Conservation (phyloP, 176 grass and related monocot species). For the Coix lacrymajobi region DNA sequence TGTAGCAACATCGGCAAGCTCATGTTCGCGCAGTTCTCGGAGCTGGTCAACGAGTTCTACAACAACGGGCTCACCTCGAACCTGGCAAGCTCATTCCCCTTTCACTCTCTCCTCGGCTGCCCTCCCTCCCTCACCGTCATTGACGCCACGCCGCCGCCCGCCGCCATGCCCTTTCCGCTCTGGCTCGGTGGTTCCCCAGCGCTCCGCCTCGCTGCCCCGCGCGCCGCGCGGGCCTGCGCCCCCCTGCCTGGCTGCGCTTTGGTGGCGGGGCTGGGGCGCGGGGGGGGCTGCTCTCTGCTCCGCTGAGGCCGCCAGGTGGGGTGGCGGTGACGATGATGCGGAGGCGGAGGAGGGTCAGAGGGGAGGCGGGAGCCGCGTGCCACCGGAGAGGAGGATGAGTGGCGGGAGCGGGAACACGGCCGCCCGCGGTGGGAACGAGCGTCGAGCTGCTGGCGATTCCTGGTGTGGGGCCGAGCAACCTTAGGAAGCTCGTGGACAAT, state of each 20-base stretch:
- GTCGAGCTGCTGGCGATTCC: too few relatives aligned
- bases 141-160: too few relatives aligned
- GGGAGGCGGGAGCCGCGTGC: too few relatives aligned
- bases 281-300: slow-evolving; percentile 24
- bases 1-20: slow-evolving; percentile 79
- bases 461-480: too few relatives aligned
- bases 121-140: slow-evolving; percentile 29
- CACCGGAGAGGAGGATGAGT: too few relatives aligned
- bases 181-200: slow-evolving; percentile 33
- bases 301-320: slow-evolving; percentile 24
- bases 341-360: too few relatives aligned
- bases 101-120: too few relatives aligned
- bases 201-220: neutral
- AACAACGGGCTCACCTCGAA: slow-evolving; percentile 86
- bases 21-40: slow-evolving; percentile 83
- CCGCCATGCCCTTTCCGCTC: slow-evolving; percentile 44
- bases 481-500: slow-evolving; percentile 90
- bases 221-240: neutral
- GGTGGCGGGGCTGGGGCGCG: neutral
- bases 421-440: too few relatives aligned
- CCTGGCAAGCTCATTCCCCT: too few relatives aligned
- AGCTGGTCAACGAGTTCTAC: slow-evolving; percentile 87
- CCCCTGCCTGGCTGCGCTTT: too few relatives aligned
- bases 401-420: too few relatives aligned
- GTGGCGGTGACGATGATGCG: neutral